Conservation (phyloP, 1,284 basidiomycete genomes). For the Cryptococcus sp. region DNA sequence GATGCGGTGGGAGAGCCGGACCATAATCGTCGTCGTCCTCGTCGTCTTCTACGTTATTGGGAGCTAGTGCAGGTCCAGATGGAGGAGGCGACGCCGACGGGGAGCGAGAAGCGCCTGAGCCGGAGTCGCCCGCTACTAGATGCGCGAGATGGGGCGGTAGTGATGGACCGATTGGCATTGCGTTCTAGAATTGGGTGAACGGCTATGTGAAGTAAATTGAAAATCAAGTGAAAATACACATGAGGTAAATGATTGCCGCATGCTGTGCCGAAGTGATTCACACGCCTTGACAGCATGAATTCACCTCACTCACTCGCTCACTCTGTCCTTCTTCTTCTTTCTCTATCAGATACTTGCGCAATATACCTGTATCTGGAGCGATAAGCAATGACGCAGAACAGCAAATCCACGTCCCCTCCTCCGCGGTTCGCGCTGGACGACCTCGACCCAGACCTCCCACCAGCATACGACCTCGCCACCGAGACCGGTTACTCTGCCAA, state of each 20-base stretch:
- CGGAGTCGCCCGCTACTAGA: constrained; percentile 18
- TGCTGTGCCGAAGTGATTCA: neutral
- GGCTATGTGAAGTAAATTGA: neutral
- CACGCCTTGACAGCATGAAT: neutral
- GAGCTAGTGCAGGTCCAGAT: constrained; percentile 10
- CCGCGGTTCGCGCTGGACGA: constrained; percentile 1
- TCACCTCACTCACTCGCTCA: neutral
- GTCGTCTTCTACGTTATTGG: constrained; percentile 49
- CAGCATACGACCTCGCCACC: constrained; percentile 36
- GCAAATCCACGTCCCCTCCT: constrained; percentile 3
- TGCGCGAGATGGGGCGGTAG: constrained; percentile 43
- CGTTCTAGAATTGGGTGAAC: neutral
- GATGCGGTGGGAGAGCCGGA: constrained; percentile 57
- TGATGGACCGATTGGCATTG: constrained; percentile 43
- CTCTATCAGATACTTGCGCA: neutral
- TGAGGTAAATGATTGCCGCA: constrained; percentile 1
- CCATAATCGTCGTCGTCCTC: constrained; percentile 75
- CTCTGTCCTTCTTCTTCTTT: neutral
- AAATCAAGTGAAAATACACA: neutral
- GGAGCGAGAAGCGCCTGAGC: constrained; percentile 15
- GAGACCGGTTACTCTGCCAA: constrained; percentile 8
- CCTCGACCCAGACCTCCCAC: constrained; percentile 26
- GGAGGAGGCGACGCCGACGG: constrained; percentile 11
- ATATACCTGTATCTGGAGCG: neutral
- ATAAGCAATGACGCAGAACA: constrained; percentile 11